A percentile compares a stretch with the other conserved stretches of the same genome.
Conservation (phyloP, 2,329 filamentous ascomycete genomes). For the Penicillium occitanis region DNA sequence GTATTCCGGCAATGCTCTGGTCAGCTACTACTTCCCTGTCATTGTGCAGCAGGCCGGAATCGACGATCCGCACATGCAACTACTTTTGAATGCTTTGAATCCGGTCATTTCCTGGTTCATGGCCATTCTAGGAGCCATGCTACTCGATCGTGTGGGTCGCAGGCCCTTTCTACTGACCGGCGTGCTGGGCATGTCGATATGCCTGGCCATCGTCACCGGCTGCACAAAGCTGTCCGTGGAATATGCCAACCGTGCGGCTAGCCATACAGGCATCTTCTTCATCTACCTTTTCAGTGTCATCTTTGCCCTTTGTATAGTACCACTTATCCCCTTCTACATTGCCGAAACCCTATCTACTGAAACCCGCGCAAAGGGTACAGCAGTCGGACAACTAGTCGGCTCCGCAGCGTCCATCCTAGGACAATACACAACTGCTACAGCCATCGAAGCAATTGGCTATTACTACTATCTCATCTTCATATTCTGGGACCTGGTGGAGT, state of each 20-base stretch:
- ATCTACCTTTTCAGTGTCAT: slow-evolving; percentile 45
- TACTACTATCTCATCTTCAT: slow-evolving; percentile 20
- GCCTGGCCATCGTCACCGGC: slow-evolving; percentile 19
- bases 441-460: slow-evolving; percentile 19
- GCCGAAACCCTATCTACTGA: slow-evolving; percentile 17
- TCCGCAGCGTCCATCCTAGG: slow-evolving; percentile 19
- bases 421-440: slow-evolving; percentile 18
- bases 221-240: slow-evolving; percentile 19
- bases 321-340: slow-evolving; percentile 20
- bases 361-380: slow-evolving; percentile 18
- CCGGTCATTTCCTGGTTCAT: slow-evolving; percentile 16
- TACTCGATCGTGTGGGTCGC: slow-evolving; percentile 18
- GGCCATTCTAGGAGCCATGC: slow-evolving; percentile 16
- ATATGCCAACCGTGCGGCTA: slow-evolving; percentile 27
- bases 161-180: slow-evolving; percentile 16
- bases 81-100: slow-evolving; percentile 18
- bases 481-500: slow-evolving; percentile 21
- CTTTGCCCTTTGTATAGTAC: slow-evolving; percentile 36
- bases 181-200: slow-evolving; percentile 20
- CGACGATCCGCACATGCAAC: slow-evolving; percentile 17
- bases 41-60: slow-evolving; percentile 19
- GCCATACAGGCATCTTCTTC: slow-evolving; percentile 45
- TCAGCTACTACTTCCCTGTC: slow-evolving; percentile 22
- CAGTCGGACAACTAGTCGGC: slow-evolving; percentile 16
- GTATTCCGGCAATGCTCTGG: slow-evolving; percentile 32